Base-by-base conservation (phyloP, 768 basidiomycete genomes). In the Mycena belliarum region DNA sequence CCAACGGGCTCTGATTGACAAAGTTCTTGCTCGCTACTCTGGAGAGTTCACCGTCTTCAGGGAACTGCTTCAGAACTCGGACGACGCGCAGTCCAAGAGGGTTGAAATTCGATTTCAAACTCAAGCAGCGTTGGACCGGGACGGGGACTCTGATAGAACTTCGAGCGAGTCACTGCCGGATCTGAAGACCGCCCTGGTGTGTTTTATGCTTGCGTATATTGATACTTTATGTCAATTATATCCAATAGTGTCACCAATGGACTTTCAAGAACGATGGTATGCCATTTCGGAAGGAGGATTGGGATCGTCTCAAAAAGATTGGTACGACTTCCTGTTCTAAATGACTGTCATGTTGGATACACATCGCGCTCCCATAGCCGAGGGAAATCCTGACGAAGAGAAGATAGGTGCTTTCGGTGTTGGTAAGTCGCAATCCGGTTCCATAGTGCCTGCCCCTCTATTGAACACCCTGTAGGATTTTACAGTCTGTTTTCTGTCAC, bases 1-100 rank as follows among this genome's bases (percentile, higher is more conserved):
- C 71, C 95, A 96, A 70, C 84, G 95, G 20, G 95, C 94, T n/a
- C 77, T 97, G 55, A 96, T 98, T 51, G 95, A 97, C 79, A 98
- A 95, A 74, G 93, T 98, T 23, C 84, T 99, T 21, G 94, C 96
- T 11, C 81, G 96, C 24, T 99, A 99, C 74, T 92, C 90, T 14
- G 95, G 93, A 50, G 95, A 97, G 76, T 92, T 95, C 65, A 96
- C 95, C 18, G 81, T 82, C 10, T 82, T 82, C 63, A 75, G 95
- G 47, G 96, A 98, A 70, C 82, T 99, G 6, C 75, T 98, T 0
- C 96, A 98, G 76, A 98, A 99, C 69, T 95, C 95, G 26, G 95
- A 97, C 69, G 95, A 97, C 73, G 94, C 91, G 3, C 87, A 82
- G 43, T 85, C 91, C 2, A 83, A 78, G 50, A 74, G 79, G 15